Evolutionary conservation across 805 yeast genomes (phyloP).

Genomic region (Schwanniomyces pseudopolymorphus): DNA sequence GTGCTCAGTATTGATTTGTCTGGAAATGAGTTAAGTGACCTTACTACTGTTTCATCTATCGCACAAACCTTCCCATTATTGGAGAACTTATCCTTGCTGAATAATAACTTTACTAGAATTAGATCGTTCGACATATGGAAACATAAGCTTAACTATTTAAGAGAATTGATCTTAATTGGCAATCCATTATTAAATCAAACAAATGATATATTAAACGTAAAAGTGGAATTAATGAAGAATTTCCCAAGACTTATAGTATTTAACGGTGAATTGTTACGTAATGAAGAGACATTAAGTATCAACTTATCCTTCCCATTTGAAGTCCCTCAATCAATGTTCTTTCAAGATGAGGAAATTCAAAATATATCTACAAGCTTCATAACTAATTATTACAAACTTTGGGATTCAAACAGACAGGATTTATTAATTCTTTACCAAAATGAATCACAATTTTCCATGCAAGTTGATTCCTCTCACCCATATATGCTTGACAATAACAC

Average conservation of each 20-base stretch:
- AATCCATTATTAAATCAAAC: conserved; percentile 61
- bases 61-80: conserved; percentile 74
- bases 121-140: conserved; percentile 72
- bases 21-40: conserved; percentile 57
- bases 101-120: conserved; percentile 63
- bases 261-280: conserved; percentile 77
- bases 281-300: conserved; percentile 56
- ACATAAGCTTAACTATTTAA: conserved; percentile 65
- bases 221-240: conserved; percentile 59
- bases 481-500: conserved; percentile 21
- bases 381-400: conserved; percentile 68
- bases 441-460: conserved; percentile 81
- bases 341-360: conserved; percentile 74
- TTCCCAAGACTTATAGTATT: conserved; percentile 82
- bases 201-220: conserved; percentile 40
- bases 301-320: conserved; percentile 57
- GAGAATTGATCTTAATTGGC: conserved; percentile 75
- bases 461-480: conserved; percentile 73
- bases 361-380: conserved; percentile 74
- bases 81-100: conserved; percentile 75
- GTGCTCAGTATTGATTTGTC: conserved; percentile 75
- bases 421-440: conserved; percentile 72
- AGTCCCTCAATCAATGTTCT: conserved; percentile 65
- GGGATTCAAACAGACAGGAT: conserved; percentile 79
- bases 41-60: conserved; percentile 57